Evolutionary conservation across 2,329 filamentous ascomycete species (phyloP), one percentile per base, ranked within the genome.

Genomic region (Phaeosphaeria sp.): DNA sequence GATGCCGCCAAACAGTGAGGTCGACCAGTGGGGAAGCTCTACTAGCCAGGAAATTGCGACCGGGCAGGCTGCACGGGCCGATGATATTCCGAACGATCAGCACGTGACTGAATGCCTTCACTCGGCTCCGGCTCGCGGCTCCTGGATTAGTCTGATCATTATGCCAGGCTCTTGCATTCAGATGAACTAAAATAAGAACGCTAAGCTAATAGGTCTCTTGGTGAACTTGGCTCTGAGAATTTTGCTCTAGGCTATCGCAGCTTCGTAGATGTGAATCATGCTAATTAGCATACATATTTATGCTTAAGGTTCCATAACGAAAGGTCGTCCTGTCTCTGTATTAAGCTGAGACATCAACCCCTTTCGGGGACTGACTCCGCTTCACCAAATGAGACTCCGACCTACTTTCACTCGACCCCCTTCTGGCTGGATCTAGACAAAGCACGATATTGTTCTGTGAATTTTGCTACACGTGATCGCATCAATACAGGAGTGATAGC

Each of bases 11-110:
- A 56, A 50, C 36, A 58, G 64, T 52, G 59, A 60, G 55, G 63
- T 62, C 58, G 49, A 56, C 54, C 60, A 58, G 65, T 65, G 63
- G 63, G 66, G 61, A 64, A 61, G 62, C 62, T 66, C 53, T 52
- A 57, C 18, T 39, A 39, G 54, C 58, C 57, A 54, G 63, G 62
- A 68, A 67, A 64, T 65, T 67, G 62, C 66, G 65, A 59, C 63
- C 62, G 41, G 46, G 55, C 59, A 68, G 65, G 65, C 62, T 54
- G 43, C 58, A 57, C 63, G 63, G 58, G 50, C 47, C 58, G 46
- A 36, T 15, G 48, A 55, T 65, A 54, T 46, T 65, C 63, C 60
- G 61, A 11, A 1, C 6, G 27, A 27, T 36, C 6, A n/a, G 60
- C 63, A 65, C 63, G 63, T 65, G 63, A 6, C 11, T 11, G 0